Base-by-base conservation (phyloP, 345 rosid species). In the Excoecaria cochinchinensis region DNA sequence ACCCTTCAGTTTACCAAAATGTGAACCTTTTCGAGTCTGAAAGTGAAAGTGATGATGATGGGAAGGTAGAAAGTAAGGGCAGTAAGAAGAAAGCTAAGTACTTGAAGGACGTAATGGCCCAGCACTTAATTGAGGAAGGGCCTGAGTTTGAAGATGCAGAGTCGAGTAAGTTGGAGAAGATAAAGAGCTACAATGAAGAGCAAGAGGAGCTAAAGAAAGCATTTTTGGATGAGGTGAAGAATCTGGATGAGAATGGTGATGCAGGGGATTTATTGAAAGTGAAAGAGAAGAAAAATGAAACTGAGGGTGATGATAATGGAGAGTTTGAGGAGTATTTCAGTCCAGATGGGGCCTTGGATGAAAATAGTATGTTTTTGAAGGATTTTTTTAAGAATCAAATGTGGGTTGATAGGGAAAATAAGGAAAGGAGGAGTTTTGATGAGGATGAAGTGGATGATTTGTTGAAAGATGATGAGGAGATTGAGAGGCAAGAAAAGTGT, bases 21-120 rank as follows among this genome's bases (percentile, higher is more conserved):
- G 83, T 79, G 16, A 61, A 66, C 58, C 85, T 91, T 69, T 91
- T 86, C 36, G 84, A 78, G 40, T 86, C 91, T 22, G 89, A 86
- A 21, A 77, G 55, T 21, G 39, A 75, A 60, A 15, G 40, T 59
- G 60, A 24, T 22, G 39, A 44, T 24, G 71, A 78, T 17, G 62
- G 53, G 12, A 82, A 67, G 39, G 64, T 59, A 22, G 81, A 79
- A 51, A 52, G 21, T 9, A 61, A 74, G 44, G 77, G 57, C 25
- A 69, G 47, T 62, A 78, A 74, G 63, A 82, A 84, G 81, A 81
- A 79, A 56, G 77, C 85, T 21, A 73, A 81, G 82, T 88, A 89
- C 69, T 74, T 92, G 84, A 94, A 87, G 79, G 98, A 94, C 76
- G 92, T 91, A 51, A 75, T 78, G 51, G 97, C 97, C 0, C 85